Evolutionary conservation across 148 eudicot genomes (phyloP).

Genomic region (Amaranthus cruentus): DNA sequence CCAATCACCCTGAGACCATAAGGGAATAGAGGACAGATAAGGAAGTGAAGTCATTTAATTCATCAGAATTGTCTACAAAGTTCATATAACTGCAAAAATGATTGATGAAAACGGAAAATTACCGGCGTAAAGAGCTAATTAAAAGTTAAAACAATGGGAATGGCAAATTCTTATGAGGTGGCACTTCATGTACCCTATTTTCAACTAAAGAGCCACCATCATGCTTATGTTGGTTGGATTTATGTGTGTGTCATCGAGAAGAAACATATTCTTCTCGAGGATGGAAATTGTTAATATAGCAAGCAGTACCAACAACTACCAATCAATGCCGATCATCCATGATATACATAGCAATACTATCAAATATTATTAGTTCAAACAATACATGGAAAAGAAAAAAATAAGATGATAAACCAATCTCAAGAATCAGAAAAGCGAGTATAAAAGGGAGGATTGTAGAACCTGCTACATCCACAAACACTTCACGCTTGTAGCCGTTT

Average conservation of each 20-base stretch:
- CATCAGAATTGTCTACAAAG: too few relatives aligned
- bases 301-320: background rate
- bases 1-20: background rate
- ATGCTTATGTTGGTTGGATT: too few relatives aligned
- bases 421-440: constrained; percentile 1
- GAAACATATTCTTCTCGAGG: background rate
- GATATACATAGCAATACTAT: background rate
- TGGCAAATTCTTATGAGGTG: too few relatives aligned
- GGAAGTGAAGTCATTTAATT: too few relatives aligned
- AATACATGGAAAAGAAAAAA: background rate
- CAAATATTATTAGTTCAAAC: background rate
- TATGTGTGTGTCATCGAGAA: too few relatives aligned
- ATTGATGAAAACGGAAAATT: too few relatives aligned
- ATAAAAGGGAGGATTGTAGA: constrained; percentile 13
- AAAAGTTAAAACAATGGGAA: too few relatives aligned
- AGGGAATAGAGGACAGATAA: too few relatives aligned
- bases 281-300: background rate
- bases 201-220: too few relatives aligned
- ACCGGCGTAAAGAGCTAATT: too few relatives aligned
- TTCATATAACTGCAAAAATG: too few relatives aligned
- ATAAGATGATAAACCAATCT: background rate
- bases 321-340: background rate
- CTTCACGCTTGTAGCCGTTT: constrained; percentile 60
- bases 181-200: too few relatives aligned
- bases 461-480: constrained; percentile 95